Percentiles rank a stretch among this genome's conserved stretches.
Conservation (phyloP, 225 moss, liverwort and hornwort species). For the Lunularia cruciata region DNA sequence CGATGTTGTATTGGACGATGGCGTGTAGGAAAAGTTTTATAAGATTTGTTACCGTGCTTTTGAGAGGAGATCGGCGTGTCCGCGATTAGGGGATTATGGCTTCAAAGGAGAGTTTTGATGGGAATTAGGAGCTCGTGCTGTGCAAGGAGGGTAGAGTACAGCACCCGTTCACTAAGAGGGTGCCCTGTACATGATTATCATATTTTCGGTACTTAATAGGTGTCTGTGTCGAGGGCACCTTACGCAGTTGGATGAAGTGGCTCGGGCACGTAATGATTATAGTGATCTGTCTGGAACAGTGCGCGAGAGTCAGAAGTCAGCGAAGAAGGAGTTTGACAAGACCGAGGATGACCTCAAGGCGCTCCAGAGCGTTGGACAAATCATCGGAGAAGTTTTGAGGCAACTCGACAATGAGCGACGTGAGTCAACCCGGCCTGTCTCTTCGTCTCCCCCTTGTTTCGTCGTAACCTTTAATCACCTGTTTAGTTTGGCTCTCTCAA, state of each 20-base stretch:
- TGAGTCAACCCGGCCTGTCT: conserved; percentile 36
- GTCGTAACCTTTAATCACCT: too few species aligned
- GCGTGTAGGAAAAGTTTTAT: not conserved
- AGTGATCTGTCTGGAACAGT: conserved; percentile 44
- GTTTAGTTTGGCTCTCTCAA: too few species aligned
- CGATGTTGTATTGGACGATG: not conserved
- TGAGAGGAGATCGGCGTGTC: not conserved
- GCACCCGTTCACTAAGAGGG: too few species aligned
- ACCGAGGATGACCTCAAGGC: conserved; percentile 99
- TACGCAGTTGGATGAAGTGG: not conserved
- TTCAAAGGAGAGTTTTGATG: not conserved
- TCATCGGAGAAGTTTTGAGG: conserved; percentile 83
- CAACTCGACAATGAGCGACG: conserved; percentile 69
- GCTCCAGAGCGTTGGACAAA: conserved; percentile 92
- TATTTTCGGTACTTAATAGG: not conserved
- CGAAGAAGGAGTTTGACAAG: conserved; percentile 90
- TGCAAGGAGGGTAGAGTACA: not conserved
- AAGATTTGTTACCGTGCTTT: too few species aligned
- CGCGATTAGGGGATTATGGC: not conserved
- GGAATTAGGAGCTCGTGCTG: not conserved
- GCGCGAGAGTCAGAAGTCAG: conserved; percentile 80
- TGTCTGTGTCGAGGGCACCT: not conserved
- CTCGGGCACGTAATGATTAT: conserved; percentile 15
- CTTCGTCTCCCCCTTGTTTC: too few species aligned
- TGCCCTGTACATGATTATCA: not conserved